Base-by-base conservation (phyloP, 768 basidiomycete genomes). In the Boletales sp. region DNA sequence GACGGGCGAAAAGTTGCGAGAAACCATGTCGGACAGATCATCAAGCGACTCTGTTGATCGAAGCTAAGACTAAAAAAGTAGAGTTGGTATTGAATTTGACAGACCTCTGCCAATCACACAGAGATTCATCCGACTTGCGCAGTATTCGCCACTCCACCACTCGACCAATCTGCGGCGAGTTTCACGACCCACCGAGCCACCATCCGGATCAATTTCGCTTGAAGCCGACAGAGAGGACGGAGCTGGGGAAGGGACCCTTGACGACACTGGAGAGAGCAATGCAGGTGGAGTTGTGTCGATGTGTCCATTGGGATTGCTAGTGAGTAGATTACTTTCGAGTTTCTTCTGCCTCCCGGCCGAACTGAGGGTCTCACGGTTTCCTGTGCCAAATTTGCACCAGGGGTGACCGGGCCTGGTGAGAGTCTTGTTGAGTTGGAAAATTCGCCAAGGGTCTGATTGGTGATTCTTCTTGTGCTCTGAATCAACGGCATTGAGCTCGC, bases 401-500 rank as follows among this genome's bases (percentile, higher is more conserved):
- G 81, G 80, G 66, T 95, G 93, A 6, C 84, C 88, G 2, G 74
- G 73, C 57, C 82, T 83, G 49, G 83, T 86, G 43, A 95, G 80
- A 58, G 86, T 78, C 68, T 98, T 98, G 69, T 89, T 90, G 21
- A 97, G 70, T 67, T 99, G 95, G 70, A 89, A 98, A 50, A 94
- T 83, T n/a, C 95, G 83, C 89, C 93, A 94, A 61, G 85, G 73
- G 63, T 97, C 93, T 3, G 77, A 72, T 65, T 95, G 94, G 41
- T 89, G 81, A 64, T 98, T 99, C 74, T 96, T 95, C 73, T 92
- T 91, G 75, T 97, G 86, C 66, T 99, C 96, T 0, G 92, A 95
- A 66, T 99, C 87, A 37, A 99, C 94, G 1, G 96, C 95, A 58
- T 93, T 93, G 54, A 96, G 76, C 71, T 99, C 95, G 31, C 93